Evolutionary conservation across 129 eudicot species (phyloP).

Genomic region (sunflower (Helianthus annuus)): HanXRQr2.0-SUNRISE NC_035443.2:149359493-149359992

Average conservation of each 20-base stretch:
- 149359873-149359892: too few relatives aligned
- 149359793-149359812: background rate
- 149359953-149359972: too few relatives aligned
- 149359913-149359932: too few relatives aligned
- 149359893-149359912: too few relatives aligned
- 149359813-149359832: too few relatives aligned
- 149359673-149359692: conserved; percentile 55
- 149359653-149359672: conserved; percentile 58
- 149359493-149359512: conserved; percentile 1
- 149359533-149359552: background rate
- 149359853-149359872: too few relatives aligned
- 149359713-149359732: conserved; percentile 13
- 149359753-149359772: conserved; percentile 9
- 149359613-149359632: too few relatives aligned
- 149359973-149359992: too few relatives aligned
- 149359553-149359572: background rate
- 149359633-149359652: conserved; percentile 51
- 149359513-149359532: background rate
- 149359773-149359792: conserved; percentile 3
- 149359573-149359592: conserved; percentile 11
- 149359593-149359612: background rate
- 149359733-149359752: background rate
- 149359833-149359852: too few relatives aligned
- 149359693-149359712: background rate
- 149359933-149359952: too few relatives aligned